Percentiles rank a stretch among this genome's conserved stretches.
Conservation (phyloP, 495 filamentous ascomycete species). For the Clohesyomyces aquaticus region DNA sequence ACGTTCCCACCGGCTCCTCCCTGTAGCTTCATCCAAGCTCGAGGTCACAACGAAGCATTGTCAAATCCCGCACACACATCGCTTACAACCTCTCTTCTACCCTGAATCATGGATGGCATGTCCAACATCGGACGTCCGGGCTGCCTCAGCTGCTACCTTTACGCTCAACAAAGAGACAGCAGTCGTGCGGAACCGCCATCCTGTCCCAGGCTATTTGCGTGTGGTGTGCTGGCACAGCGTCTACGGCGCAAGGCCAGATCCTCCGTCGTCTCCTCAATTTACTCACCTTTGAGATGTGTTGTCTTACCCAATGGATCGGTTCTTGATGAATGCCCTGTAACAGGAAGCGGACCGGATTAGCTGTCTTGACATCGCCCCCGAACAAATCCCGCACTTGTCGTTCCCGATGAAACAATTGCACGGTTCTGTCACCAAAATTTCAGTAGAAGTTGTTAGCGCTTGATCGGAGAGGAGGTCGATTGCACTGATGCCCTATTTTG, state of each 20-base stretch:
- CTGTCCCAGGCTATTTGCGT: background rate
- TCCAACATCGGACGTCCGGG: background rate
- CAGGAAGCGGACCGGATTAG: background rate
- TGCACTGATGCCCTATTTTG: background rate
- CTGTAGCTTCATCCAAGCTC: constrained; percentile 1
- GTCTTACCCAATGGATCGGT: no score
- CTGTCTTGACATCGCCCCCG: background rate
- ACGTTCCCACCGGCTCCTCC: constrained; percentile 5
- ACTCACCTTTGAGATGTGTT: background rate
- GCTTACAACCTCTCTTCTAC: background rate
- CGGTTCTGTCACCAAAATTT: background rate
- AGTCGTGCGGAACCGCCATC: background rate
- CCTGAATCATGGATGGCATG: background rate
- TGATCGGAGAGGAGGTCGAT: background rate
- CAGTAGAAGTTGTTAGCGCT: background rate
- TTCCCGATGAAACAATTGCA: background rate
- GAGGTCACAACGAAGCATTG: background rate
- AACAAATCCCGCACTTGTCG: background rate
- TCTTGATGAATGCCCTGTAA: no score
- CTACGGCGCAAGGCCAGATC: no score
- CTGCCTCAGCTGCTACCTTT: background rate
- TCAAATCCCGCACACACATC: background rate
- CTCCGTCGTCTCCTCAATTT: no score
- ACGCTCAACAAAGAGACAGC: background rate
- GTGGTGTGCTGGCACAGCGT: background rate